phyloP scores from a whole-genome alignment of 2,329 filamentous ascomycete genomes.

The Magnaporthiopsis incrustans region DNA sequence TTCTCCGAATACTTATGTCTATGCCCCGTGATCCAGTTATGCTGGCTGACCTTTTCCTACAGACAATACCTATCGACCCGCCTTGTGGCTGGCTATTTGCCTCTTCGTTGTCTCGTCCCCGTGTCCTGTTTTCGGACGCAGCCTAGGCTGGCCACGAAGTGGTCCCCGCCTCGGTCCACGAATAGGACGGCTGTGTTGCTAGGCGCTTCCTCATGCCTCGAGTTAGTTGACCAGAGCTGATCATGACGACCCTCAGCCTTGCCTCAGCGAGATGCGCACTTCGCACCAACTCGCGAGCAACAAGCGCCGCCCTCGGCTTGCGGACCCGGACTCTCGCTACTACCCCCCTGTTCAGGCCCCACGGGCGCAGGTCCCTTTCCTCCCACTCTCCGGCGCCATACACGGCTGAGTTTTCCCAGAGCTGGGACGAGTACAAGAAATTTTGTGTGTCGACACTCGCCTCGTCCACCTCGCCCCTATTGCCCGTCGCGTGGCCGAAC shows the following conservation, averaged over 20 bases:
- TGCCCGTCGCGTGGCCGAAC: neutral
- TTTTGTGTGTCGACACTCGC: constrained; percentile 25
- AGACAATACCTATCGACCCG: neutral
- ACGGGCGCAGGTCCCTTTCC: neutral
- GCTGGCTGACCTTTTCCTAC: neutral
- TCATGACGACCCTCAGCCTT: neutral
- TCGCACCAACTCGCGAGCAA: neutral
- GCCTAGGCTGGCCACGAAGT: no score
- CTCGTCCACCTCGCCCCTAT: neutral
- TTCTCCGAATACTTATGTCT: neutral
- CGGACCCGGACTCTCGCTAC: neutral
- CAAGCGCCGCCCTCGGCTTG: neutral
- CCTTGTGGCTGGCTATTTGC: neutral
- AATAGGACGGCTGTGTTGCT: neutral
- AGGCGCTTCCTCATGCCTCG: neutral
- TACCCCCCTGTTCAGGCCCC: neutral
- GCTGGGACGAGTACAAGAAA: constrained; percentile 35
- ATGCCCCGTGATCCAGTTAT: neutral
- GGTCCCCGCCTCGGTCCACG: no score
- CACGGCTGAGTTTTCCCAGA: constrained; percentile 6
- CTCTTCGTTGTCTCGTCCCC: neutral
- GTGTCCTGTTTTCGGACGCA: neutral
- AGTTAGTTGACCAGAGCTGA: neutral
- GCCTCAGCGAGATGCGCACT: neutral
- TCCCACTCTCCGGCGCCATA: neutral